Evolutionary conservation across 208 protist genomes (phyloP), one percentile per base, ranked within the genome.

Genomic region (Wallacemonas sp.): DNA sequence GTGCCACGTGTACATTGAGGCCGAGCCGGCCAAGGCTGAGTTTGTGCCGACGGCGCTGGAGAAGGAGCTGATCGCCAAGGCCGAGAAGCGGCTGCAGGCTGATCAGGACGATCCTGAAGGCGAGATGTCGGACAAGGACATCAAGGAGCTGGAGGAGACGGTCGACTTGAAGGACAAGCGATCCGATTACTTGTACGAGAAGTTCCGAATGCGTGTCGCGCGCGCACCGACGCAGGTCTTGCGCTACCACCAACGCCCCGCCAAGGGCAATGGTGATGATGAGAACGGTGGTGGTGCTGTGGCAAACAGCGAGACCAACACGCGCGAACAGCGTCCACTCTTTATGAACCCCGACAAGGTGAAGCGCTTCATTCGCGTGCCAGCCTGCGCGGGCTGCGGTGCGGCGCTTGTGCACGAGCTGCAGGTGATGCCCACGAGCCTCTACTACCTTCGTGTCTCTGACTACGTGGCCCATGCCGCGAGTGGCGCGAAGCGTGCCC

Each of bases 261-360:
- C 4, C 17, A 5, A 27, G 36, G 36, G 36, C 36, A 14, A 17
- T 6, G 36, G 36, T 41, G 36, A 41, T 6, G 36, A 14, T 41
- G 36, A 17, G 36, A 14, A 41, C 36, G 36, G 9, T 41, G 36
- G 9, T 41, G 36, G 9, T 41, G 36, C 36, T 41, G 36, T 41
- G 6, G 44, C 52, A 8, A 38, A 33, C 39, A 38, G 36, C 64
- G 30, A 23, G 55, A 30, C 24, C 46, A 69, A 17, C 52, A 17
- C 23, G 29, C 43, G 19, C 1, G 55, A 17, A 5, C 70, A 76
- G 36, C 61, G 62, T 29, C 89, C 89, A 9, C 55, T 95, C 41
- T 93, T 92, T 47, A 95, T 95, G 86, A 86, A 92, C 61, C 81
- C 82, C 2, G 46, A 68, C 24, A 81, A 80, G 61, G 77, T 92